phyloP scores from a whole-genome alignment of 169 alveolate genomes.

The Cryptosporidium ryanae region DNA sequence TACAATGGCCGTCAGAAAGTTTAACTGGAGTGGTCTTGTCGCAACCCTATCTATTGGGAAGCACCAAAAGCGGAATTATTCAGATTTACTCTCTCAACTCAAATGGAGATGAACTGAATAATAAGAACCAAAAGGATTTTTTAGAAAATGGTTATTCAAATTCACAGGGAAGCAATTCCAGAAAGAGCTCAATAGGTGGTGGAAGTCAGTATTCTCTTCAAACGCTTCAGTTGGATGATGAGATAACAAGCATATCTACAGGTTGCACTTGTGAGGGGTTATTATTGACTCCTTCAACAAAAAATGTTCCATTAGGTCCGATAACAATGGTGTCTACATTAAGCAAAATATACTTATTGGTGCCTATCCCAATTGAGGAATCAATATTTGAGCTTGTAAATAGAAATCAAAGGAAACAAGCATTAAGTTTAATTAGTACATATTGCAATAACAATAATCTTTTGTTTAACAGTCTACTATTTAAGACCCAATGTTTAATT shows the following conservation, averaged over 20 bases:
- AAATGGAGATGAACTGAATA: conserved; percentile 2
- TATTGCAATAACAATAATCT: conserved; percentile 48
- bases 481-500: conserved; percentile 43
- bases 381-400: conserved; percentile 45
- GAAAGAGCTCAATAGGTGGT: conserved; percentile 12
- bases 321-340: conserved; percentile 42
- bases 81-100: conserved; percentile 50
- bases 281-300: conserved; percentile 7
- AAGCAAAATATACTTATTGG: conserved; percentile 42
- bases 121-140: neutral
- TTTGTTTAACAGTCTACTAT: conserved; percentile 23
- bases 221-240: conserved; percentile 68
- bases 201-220: conserved; percentile 13
- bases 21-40: conserved; percentile 63
- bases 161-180: neutral
- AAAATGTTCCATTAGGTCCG: conserved; percentile 53
- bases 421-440: conserved; percentile 38
- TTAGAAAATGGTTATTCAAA: neutral
- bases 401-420: conserved; percentile 63
- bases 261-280: conserved; percentile 42
- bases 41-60: conserved; percentile 63
- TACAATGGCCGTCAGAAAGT: conserved; percentile 73
- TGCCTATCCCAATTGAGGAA: conserved; percentile 66
- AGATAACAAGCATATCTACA: conserved; percentile 45
- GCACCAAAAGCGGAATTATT: conserved; percentile 57